phyloP scores from a whole-genome alignment of 2,329 filamentous ascomycete species.

The Fusarium coffeatum region DNA sequence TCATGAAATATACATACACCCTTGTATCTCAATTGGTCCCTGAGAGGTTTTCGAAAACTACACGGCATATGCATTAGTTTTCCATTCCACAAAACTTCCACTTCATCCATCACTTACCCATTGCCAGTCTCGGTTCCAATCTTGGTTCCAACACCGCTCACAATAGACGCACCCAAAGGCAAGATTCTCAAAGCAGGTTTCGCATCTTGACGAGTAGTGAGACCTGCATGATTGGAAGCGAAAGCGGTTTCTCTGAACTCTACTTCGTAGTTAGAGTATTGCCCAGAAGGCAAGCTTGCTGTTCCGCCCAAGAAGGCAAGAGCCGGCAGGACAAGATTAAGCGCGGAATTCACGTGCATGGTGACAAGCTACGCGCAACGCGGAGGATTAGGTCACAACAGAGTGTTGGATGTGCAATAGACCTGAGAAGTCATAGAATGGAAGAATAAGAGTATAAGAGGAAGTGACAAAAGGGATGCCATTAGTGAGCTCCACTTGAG shows the following conservation, averaged over 20 bases:
- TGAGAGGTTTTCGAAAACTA: background rate
- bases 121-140: too few relatives aligned
- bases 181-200: background rate
- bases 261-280: background rate
- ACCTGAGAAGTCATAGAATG: background rate
- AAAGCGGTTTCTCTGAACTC: background rate
- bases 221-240: background rate
- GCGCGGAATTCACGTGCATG: too few relatives aligned
- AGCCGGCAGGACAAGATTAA: too few relatives aligned
- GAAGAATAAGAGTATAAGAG: background rate
- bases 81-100: too few relatives aligned
- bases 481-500: too few relatives aligned
- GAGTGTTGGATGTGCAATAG: background rate
- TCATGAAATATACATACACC: background rate
- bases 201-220: background rate
- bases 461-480: too few relatives aligned
- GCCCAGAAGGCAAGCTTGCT: background rate
- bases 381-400: background rate
- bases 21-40: background rate
- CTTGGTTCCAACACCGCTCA: background rate
- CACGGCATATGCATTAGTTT: background rate
- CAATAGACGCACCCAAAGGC: constrained; percentile 8
- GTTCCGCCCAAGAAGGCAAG: background rate
- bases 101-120: background rate
- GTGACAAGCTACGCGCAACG: too few relatives aligned